Evolutionary conservation across 2,329 filamentous ascomycete genomes (phyloP).

Genomic region (Beauveria bassiana): DNA sequence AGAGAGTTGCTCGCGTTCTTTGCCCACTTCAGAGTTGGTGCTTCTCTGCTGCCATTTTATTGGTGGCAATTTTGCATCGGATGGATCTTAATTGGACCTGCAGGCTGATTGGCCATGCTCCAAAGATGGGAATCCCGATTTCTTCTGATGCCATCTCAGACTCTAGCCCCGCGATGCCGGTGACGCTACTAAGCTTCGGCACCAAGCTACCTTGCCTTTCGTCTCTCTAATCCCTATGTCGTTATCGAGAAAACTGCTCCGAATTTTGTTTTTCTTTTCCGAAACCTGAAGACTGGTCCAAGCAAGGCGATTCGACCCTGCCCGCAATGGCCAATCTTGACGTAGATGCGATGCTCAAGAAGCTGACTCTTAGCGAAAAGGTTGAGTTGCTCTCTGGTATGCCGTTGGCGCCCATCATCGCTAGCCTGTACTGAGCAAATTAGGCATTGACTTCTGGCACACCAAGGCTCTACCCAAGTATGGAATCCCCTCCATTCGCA

Average conservation of each 20-base stretch:
- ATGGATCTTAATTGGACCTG: not conserved
- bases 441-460: constrained; percentile 63
- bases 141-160: not conserved
- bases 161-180: not conserved
- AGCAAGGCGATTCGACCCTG: not conserved
- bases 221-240: not conserved
- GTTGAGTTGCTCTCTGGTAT: constrained; percentile 44
- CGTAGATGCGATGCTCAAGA: constrained; percentile 46
- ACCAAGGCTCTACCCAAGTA: constrained; percentile 52
- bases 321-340: constrained; percentile 42
- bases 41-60: not conserved
- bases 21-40: not conserved
- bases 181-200: constrained; percentile 6
- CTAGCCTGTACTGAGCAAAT: not conserved
- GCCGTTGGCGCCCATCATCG: constrained; percentile 3
- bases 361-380: constrained; percentile 45
- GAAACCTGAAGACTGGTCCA: not conserved
- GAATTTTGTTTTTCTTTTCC: not conserved
- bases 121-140: not conserved
- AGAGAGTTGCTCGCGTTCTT: not conserved
- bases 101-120: not conserved
- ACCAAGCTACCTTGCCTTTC: not conserved
- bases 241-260: not conserved
- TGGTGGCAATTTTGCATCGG: not conserved
- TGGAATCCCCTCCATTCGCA: constrained; percentile 55